A percentile compares a stretch with the other conserved stretches of the same genome.
phyloP scores from a whole-genome alignment of 2,329 filamentous ascomycete genomes.

The Venturia pyrina region DNA sequence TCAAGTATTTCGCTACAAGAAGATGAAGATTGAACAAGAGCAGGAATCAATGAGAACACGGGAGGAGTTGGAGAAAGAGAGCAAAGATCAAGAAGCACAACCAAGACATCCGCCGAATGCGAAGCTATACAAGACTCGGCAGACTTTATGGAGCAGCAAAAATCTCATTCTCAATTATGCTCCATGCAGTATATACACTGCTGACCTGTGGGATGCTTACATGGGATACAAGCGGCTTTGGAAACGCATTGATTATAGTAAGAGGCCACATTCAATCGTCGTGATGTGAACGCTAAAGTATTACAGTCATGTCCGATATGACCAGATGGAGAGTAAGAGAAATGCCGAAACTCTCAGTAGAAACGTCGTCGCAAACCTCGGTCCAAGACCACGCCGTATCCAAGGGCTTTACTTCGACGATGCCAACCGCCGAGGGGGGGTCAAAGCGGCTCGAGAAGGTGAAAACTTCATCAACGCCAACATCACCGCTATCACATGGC shows the following conservation, averaged over 20 bases:
- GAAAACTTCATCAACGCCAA: background rate
- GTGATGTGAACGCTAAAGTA: background rate
- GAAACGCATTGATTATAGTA: slow-evolving; percentile 22
- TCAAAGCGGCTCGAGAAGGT: too few relatives aligned
- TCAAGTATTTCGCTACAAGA: slow-evolving; percentile 22
- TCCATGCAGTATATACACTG: slow-evolving; percentile 23
- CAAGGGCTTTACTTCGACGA: background rate
- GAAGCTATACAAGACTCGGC: slow-evolving; percentile 17
- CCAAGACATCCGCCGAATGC: slow-evolving; percentile 14
- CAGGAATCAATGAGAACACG: background rate
- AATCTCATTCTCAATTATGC: slow-evolving; percentile 24
- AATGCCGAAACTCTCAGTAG: background rate
- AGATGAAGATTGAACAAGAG: background rate
- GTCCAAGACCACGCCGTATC: background rate
- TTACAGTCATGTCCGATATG: slow-evolving; percentile 10
- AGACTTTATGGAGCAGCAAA: slow-evolving; percentile 18
- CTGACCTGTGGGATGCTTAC: slow-evolving; percentile 23
- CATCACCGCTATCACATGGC: background rate
- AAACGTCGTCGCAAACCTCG: background rate
- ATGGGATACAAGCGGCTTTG: slow-evolving; percentile 26
- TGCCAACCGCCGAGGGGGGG: background rate
- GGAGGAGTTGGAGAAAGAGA: slow-evolving; percentile 14
- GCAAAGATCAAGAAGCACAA: slow-evolving; percentile 17
- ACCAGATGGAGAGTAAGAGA: slow-evolving; percentile 8
- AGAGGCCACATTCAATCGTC: slow-evolving; percentile 9